phyloP scores from a whole-genome alignment of 306 rosid genomes.

The Alnus rubra region DNA sequence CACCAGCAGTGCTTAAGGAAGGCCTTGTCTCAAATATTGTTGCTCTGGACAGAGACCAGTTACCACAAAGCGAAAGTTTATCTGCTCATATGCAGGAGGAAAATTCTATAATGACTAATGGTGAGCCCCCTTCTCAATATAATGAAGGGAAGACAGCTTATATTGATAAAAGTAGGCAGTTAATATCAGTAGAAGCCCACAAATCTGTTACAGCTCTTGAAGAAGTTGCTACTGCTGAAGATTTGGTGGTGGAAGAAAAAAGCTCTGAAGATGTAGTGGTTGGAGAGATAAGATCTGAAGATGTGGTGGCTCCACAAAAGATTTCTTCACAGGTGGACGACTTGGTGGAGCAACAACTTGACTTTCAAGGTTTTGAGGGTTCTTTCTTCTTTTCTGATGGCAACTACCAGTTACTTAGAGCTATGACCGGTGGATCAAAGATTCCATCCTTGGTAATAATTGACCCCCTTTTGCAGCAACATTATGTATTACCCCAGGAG shows the following conservation, averaged over 20 bases:
- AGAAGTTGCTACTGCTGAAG: constrained; percentile 38
- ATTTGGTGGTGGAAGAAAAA: constrained; percentile 30
- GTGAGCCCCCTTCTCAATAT: constrained; percentile 37
- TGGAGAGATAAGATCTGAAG: constrained; percentile 25
- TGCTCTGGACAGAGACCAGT: constrained; percentile 38
- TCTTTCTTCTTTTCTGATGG: constrained; percentile 88
- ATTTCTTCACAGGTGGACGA: constrained; percentile 37
- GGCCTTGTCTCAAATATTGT: constrained; percentile 32
- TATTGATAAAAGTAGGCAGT: constrained; percentile 37
- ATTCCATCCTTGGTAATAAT: constrained; percentile 76
- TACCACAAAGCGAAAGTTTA: constrained; percentile 13
- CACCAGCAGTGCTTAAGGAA: constrained; percentile 46
- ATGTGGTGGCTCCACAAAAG: constrained; percentile 5
- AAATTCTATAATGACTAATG: constrained; percentile 38
- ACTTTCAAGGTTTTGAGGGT: constrained; percentile 58
- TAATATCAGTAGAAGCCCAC: constrained; percentile 37
- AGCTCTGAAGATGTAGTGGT: constrained; percentile 27
- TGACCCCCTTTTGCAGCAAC: constrained; percentile 77
- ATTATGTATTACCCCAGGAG: constrained; percentile 63
- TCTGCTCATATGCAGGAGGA: constrained; percentile 39
- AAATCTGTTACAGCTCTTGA: constrained; percentile 36
- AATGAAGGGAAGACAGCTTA: constrained; percentile 42
- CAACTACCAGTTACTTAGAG: constrained; percentile 64
- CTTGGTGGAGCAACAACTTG: constrained; percentile 41
- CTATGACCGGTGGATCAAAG: constrained; percentile 63